Percentiles rank a stretch among this genome's conserved stretches.
These are phyloP conservation scores for Fusarium sp. DNA, from an alignment of 2,329 filamentous ascomycete genomes.

Conservation along the genomic window DNA sequence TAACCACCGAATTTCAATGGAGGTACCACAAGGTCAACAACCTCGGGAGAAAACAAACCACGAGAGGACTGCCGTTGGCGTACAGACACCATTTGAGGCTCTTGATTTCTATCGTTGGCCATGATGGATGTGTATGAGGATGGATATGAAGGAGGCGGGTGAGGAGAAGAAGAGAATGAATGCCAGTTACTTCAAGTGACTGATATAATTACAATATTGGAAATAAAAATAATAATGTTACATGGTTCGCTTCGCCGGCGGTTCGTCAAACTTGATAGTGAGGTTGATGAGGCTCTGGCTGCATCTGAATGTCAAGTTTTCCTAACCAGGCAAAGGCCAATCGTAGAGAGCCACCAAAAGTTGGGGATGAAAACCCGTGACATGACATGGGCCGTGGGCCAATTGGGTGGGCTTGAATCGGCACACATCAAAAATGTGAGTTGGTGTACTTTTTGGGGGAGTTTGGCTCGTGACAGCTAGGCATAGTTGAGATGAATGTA, in stretches of 20 bases:
- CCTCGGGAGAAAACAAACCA: constrained; percentile 54
- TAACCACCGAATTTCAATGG: constrained; percentile 68
- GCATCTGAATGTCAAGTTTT: constrained; percentile 21
- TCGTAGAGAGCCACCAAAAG: constrained; percentile 9
- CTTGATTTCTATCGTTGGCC: constrained; percentile 27
- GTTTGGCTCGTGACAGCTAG: not conserved
- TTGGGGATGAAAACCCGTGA: constrained; percentile 35
- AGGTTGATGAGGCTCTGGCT: constrained; percentile 28
- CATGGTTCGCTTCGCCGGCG: constrained; percentile 18
- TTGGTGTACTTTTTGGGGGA: not conserved
- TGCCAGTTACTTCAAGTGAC: not conserved
- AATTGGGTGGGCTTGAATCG: constrained; percentile 14
- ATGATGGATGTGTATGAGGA: constrained; percentile 18
- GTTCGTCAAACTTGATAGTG: constrained; percentile 11
- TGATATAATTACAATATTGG: constrained; percentile 19
- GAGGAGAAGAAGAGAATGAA: not conserved
- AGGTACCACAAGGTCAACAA: constrained; percentile 57
- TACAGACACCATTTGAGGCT: constrained; percentile 30
- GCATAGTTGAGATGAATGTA: not conserved
- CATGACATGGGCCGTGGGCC: constrained; percentile 25
- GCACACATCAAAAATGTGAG: constrained; percentile 16
- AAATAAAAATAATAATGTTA: constrained; percentile 28
- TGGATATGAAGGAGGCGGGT: not conserved
- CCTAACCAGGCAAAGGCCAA: constrained; percentile 17
- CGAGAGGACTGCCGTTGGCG: constrained; percentile 42